Conservation (phyloP, 2,329 filamentous ascomycete genomes). For the Cadophora luteo-olivacea region DNA sequence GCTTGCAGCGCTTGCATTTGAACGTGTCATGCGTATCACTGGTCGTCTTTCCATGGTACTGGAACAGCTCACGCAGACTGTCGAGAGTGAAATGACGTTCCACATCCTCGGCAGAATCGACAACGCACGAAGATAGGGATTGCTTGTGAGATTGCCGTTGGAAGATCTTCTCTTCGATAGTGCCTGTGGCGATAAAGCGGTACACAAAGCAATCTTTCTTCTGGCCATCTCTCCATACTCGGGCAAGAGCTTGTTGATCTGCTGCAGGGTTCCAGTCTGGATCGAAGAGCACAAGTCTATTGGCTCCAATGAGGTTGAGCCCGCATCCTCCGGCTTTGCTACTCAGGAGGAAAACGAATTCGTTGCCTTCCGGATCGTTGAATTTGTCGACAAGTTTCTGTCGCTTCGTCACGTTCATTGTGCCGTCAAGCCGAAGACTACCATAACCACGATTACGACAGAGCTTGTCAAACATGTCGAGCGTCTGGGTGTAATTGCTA, state of each 20-base stretch:
- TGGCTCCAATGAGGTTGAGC: slow-evolving; percentile 93
- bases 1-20: slow-evolving; percentile 94
- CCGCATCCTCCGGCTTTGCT: slow-evolving; percentile 97
- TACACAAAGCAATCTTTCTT: slow-evolving; percentile 99
- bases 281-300: slow-evolving; percentile 93
- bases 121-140: slow-evolving; percentile 92
- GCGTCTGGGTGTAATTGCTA: slow-evolving; percentile 95
- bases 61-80: slow-evolving; percentile 89
- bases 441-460: slow-evolving; percentile 88
- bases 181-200: slow-evolving; percentile 97
- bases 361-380: slow-evolving; percentile 87
- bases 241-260: slow-evolving; percentile 94
- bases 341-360: slow-evolving; percentile 95
- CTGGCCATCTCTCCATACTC: slow-evolving; percentile 98
- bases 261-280: slow-evolving; percentile 98
- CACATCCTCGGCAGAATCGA: slow-evolving; percentile 95
- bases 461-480: slow-evolving; percentile 91
- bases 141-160: slow-evolving; percentile 98
- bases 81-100: slow-evolving; percentile 96
- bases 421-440: slow-evolving; percentile 87
- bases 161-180: slow-evolving; percentile 99
- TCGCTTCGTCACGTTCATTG: slow-evolving; percentile 96
- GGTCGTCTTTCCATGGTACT: slow-evolving; percentile 82
- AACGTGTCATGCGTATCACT: slow-evolving; percentile 99
- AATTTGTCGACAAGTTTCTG: slow-evolving; percentile 98